Percentiles rank a stretch among this genome's conserved stretches.
Conservation (phyloP, 2,329 filamentous ascomycete genomes). For the Botrytis tulipae region DNA sequence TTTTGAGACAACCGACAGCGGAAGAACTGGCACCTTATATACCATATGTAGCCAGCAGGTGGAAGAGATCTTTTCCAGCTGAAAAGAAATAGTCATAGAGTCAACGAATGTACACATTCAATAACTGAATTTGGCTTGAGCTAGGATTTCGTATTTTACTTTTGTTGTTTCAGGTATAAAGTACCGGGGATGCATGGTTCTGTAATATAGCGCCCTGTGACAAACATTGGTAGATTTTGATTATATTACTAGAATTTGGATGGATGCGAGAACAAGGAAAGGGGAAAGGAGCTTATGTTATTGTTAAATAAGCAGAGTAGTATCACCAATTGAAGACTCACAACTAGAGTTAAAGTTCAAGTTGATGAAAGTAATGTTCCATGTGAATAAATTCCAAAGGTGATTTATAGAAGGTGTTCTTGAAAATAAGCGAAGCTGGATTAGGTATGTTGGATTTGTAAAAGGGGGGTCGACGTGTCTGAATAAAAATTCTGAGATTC, state of each 20-base stretch:
- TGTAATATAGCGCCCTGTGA: background rate
- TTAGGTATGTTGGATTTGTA: background rate
- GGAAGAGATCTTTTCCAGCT: background rate
- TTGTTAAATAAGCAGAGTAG: background rate
- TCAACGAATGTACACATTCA: background rate
- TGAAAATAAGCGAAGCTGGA: background rate
- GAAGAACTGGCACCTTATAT: background rate
- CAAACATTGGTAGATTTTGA: background rate
- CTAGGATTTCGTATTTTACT: background rate
- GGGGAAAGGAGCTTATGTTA: background rate
- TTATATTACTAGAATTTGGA: background rate
- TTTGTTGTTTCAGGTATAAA: background rate
- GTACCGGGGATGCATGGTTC: background rate
- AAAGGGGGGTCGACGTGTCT: background rate
- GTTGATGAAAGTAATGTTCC: background rate
- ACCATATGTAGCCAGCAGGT: accelerated
- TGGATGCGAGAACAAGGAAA: background rate
- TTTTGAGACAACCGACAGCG: background rate
- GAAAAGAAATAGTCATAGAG: background rate
- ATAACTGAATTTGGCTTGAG: background rate
- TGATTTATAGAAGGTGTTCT: background rate
- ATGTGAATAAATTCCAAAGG: background rate
- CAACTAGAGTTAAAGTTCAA: background rate
- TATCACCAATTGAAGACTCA: background rate
- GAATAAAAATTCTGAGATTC: background rate